Evolutionary conservation across 169 alveolate genomes (phyloP), one percentile per base, ranked within the genome.

Genomic region (Eimeria falciformis): DNA sequence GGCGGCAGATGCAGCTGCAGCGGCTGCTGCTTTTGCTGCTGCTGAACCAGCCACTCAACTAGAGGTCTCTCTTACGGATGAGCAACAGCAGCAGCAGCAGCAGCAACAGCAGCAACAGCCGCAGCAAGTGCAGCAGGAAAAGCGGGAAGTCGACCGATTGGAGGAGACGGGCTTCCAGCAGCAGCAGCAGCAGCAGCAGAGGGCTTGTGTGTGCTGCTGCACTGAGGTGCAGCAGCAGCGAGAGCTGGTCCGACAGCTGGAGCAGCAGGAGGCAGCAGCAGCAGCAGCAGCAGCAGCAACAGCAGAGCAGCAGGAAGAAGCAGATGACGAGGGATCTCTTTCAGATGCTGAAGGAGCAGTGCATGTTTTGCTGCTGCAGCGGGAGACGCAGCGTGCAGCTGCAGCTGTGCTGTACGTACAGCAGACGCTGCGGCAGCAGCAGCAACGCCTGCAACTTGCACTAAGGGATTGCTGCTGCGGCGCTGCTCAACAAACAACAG

Each of bases 371-470:
- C 50, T 68, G 50, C 5, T 3, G 79, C 79, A 68, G 79, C 46
- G 50, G 45, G 46, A 29, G 79, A 43, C 79, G 79, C 79, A 29
- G 79, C 79, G 50, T 23, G 79, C 79, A 14, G 79, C 79, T 23
- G 79, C 37, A 11, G 46, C 50, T 68, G 47, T 23, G 5, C 79
- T 68, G 79, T 53, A 17, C 62, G 9, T 17, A 53, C n/a, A 9
- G 62, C n/a, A 9, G 17, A 53, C 9, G 62, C 62, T 17, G 62
- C 62, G 17, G 62, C 62, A 53, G 62, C 62, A 53, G 62, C 62
- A 53, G 62, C n/a, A 53, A 53, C 62, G 62, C n/a, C n/a, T 12
- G 17, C 62, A 53, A 17, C 62, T 9, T 53, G n/a, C 9, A n/a
- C 50, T 29, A 3, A 68, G 33, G 5, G 37, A 12, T 27, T 23